Conservation (phyloP, 768 basidiomycete species). For the Kwoniella sp. region DNA sequence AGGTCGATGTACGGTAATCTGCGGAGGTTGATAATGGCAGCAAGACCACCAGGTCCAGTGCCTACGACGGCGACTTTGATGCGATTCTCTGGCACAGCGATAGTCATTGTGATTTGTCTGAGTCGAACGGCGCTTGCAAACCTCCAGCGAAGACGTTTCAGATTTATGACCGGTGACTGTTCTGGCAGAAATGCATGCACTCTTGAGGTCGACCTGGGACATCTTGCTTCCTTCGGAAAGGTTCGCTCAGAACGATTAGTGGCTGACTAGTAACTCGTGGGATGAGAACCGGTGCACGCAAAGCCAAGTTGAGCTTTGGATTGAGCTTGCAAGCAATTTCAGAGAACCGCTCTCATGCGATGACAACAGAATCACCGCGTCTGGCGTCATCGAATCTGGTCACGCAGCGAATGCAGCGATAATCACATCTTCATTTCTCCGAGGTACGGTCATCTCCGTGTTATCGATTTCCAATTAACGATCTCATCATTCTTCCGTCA, state of each 20-base stretch:
- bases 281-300: too few relatives aligned
- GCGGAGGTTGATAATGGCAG: constrained; percentile 27
- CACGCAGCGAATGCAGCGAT: background rate
- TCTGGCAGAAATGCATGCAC: background rate
- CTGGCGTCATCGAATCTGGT: constrained; percentile 7
- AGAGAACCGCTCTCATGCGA: background rate
- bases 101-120: background rate
- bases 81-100: background rate
- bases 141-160: background rate
- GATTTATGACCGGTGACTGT: background rate
- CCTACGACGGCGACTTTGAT: constrained; percentile 37
- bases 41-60: constrained; percentile 44
- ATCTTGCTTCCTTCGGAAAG: background rate
- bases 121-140: background rate
- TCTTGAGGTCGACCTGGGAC: background rate
- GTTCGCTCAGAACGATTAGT: background rate
- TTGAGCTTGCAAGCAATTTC: too few relatives aligned
- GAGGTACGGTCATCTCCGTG: constrained; percentile 1
- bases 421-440: background rate
- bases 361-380: constrained; percentile 4
- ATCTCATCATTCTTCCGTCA: constrained; percentile 1
- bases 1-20: constrained; percentile 26
- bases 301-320: too few relatives aligned
- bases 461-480: constrained; percentile 13
- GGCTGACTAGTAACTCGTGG: background rate